Base-by-base conservation (phyloP, 2,329 filamentous ascomycete genomes). In the Stachybotrys chartarum region DNA sequence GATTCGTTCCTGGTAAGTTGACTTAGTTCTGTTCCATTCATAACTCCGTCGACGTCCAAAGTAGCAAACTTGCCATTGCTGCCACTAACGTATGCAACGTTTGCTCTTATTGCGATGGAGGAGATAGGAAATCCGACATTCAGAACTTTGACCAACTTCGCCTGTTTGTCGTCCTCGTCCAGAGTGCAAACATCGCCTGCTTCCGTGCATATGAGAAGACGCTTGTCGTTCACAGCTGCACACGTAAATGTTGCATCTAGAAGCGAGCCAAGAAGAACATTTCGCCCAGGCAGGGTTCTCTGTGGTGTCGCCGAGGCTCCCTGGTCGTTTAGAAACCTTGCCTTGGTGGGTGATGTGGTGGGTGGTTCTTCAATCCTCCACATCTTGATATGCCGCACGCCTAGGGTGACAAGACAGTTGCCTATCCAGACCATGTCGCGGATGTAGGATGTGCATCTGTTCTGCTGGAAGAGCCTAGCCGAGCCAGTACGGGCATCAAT, bases 371-470 rank as follows among this genome's bases (percentile, higher is more conserved):
- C 89, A 11, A 94, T 80, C 61, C 87, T 86, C 94, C 94, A 99
- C 52, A 95, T 82, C 71, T 97, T 97, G 69, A 97, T 84, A 72
- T 97, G 93, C 30, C 94, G 85, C 53, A 94, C 88, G 14, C 94
- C 94, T 30, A 94, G 83, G 58, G 93, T 97, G 56, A 99, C 78
- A 53, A 99, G 79, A 61, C 75, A 88, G 61, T 80, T 87, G 11
- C 92, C 92, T 71, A 97, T 84, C 93, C 94, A 99, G 46, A 88
- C 81, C 83, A 99, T 96, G 54, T 87, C 86, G 60, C 86, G 87
- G 63, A 97, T 83, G 58, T 85, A 85, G 17, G 90, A 91, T 7
- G 92, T 97, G 72, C 94, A 97, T 68, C 94, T 90, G 71, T 97
- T 85, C 64, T 97, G 78, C 82, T 96, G 68, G 79, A 93, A 81